Percentiles rank a stretch among this genome's conserved stretches.
Conservation (phyloP, 202 grass and related monocot genomes). For the Miscanthus sacchariflorus region DNA sequence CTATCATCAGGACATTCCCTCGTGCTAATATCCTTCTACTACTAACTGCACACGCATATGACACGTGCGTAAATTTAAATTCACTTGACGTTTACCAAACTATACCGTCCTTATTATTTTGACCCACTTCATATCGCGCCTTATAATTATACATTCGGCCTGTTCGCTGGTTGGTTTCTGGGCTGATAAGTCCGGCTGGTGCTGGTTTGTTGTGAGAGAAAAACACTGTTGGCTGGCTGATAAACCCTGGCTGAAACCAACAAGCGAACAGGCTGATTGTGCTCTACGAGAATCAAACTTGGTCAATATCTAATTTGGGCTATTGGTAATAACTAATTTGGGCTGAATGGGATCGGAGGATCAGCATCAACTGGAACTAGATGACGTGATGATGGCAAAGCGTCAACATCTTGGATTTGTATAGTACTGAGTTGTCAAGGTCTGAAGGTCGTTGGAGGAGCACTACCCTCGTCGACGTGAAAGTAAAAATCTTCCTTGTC, state of each 20-base stretch:
- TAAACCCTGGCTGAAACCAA: too few species aligned
- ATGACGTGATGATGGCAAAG: slow-evolving; percentile 35
- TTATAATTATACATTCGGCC: not conserved
- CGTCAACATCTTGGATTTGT: slow-evolving; percentile 1
- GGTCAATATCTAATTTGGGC: not conserved
- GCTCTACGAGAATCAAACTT: not conserved
- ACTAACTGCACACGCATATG: not conserved
- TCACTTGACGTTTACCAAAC: not conserved
- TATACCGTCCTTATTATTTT: not conserved
- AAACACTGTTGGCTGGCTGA: too few species aligned
- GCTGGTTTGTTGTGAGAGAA: too few species aligned
- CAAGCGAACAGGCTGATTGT: too few species aligned
- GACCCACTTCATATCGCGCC: too few species aligned
- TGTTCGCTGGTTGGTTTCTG: too few species aligned
- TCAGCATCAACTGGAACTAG: not conserved
- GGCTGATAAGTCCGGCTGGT: too few species aligned
- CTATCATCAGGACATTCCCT: not conserved
- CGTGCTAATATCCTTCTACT: not conserved
- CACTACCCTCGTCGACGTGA: slow-evolving; percentile 28
- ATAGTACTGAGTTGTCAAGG: not conserved
- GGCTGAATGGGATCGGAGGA: not conserved
- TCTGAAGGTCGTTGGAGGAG: not conserved
- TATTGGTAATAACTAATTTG: not conserved
- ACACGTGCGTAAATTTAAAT: not conserved
- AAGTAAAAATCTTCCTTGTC: slow-evolving; percentile 36